Evolutionary conservation across 2,329 filamentous ascomycete species (phyloP).

Genomic region (Colletotrichum sp.): DNA sequence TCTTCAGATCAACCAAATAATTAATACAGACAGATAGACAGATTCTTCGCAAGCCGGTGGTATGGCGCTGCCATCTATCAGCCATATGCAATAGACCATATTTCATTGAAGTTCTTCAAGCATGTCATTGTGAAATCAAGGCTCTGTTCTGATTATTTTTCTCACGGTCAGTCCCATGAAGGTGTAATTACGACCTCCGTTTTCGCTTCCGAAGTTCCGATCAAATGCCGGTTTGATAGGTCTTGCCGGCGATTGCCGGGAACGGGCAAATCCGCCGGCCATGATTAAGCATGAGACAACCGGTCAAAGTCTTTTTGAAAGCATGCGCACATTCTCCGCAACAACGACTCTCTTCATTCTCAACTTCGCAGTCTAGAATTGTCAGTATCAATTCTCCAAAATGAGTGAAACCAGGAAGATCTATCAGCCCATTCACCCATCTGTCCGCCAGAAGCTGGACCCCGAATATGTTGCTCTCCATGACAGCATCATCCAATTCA

Average conservation of each 20-base stretch:
- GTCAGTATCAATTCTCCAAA: neutral
- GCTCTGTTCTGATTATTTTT: neutral
- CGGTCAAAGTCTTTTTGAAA: neutral
- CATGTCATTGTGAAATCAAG: neutral
- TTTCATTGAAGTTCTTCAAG: neutral
- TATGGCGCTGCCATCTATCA: neutral
- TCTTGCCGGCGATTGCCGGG: neutral
- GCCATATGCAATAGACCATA: neutral
- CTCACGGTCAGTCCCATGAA: neutral
- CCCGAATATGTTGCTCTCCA: slow-evolving; percentile 43
- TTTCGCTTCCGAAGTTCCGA: neutral
- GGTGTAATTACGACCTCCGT: neutral
- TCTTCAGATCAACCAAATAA: neutral
- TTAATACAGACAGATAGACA: neutral
- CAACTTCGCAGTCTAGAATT: neutral
- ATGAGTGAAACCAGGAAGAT: slow-evolving; percentile 10
- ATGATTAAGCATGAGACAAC: neutral
- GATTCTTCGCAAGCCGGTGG: neutral
- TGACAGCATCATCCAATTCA: slow-evolving; percentile 39
- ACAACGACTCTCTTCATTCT: neutral
- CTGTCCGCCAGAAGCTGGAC: slow-evolving; percentile 35
- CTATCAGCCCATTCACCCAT: slow-evolving; percentile 38
- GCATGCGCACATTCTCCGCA: neutral
- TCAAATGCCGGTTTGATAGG: neutral
- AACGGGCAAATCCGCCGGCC: neutral